Conservation (phyloP, 2,329 filamentous ascomycete species). For the Knufia petricola region DNA sequence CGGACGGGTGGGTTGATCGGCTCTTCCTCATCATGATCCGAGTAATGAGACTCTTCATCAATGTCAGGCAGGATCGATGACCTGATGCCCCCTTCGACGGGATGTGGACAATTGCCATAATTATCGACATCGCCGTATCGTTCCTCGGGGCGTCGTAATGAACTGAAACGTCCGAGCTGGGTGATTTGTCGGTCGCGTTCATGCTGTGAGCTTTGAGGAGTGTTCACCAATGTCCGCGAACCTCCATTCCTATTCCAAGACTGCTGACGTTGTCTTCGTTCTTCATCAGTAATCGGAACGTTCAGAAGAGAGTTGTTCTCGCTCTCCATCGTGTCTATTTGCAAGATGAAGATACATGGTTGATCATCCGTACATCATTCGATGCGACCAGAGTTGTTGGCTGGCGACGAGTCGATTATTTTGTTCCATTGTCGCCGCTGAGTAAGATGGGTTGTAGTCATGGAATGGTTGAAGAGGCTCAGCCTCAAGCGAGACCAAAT, state of each 20-base stretch:
- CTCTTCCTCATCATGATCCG: slow-evolving; percentile 7
- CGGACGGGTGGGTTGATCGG: slow-evolving; percentile 2
- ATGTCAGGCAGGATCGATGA: slow-evolving; percentile 2
- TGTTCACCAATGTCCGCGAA: slow-evolving; percentile 1
- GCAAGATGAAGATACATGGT: slow-evolving; percentile 1
- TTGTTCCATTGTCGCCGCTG: not conserved
- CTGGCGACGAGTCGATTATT: not conserved
- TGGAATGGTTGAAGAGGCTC: not conserved
- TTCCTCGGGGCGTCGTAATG: slow-evolving; percentile 6
- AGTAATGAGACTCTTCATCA: slow-evolving; percentile 7
- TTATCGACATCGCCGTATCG: slow-evolving; percentile 1
- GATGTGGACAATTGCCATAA: not conserved
- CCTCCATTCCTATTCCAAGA: not conserved
- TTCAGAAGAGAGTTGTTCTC: slow-evolving; percentile 8
- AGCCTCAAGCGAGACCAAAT: slow-evolving; percentile 1
- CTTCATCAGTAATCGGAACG: slow-evolving; percentile 8
- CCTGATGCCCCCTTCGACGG: not conserved
- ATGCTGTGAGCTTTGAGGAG: slow-evolving; percentile 3
- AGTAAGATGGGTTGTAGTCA: not conserved
- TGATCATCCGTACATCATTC: not conserved
- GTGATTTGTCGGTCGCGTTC: slow-evolving; percentile 8
- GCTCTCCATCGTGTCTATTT: slow-evolving; percentile 4
- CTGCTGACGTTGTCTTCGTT: slow-evolving; percentile 2
- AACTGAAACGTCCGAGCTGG: slow-evolving; percentile 8
- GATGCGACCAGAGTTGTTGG: not conserved